Conservation (phyloP, 1,139 yeast genomes). For the Kazachstania sp. region DNA sequence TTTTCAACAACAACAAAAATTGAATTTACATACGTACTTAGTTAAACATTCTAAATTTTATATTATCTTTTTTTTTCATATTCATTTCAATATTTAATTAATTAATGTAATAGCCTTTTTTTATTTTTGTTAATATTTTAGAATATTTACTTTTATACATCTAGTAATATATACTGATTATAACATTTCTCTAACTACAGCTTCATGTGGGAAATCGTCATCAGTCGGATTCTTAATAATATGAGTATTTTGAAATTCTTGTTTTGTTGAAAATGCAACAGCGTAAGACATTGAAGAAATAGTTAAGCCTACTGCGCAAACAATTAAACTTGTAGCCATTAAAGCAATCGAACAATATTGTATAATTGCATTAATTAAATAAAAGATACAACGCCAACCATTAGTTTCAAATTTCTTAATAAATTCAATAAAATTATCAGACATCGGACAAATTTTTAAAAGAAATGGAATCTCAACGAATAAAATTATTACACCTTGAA, state of each 20-base stretch:
- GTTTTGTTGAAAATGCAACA: constrained; percentile 71
- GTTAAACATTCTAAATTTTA: too few species aligned
- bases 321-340: constrained; percentile 71
- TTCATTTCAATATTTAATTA: background rate
- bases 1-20: background rate
- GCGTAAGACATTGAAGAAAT: constrained; percentile 63
- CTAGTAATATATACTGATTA: constrained; percentile 20
- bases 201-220: constrained; percentile 36
- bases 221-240: constrained; percentile 33
- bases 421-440: constrained; percentile 71
- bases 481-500: constrained; percentile 73
- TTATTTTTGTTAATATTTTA: too few species aligned
- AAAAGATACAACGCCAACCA: constrained; percentile 56
- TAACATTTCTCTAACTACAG: constrained; percentile 37
- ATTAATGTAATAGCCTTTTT: too few species aligned
- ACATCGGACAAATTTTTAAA: constrained; percentile 81
- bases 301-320: constrained; percentile 71
- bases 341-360: constrained; percentile 75
- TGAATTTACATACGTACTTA: too few species aligned
- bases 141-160: constrained; percentile 9
- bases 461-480: constrained; percentile 90
- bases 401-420: constrained; percentile 64
- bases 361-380: constrained; percentile 58
- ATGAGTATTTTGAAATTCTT: constrained; percentile 59
- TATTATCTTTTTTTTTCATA: too few species aligned